These are phyloP conservation scores for Geotrichum phurueaensis DNA, from an alignment of 1,139 yeast genomes.

Conservation along the genomic window DNA sequence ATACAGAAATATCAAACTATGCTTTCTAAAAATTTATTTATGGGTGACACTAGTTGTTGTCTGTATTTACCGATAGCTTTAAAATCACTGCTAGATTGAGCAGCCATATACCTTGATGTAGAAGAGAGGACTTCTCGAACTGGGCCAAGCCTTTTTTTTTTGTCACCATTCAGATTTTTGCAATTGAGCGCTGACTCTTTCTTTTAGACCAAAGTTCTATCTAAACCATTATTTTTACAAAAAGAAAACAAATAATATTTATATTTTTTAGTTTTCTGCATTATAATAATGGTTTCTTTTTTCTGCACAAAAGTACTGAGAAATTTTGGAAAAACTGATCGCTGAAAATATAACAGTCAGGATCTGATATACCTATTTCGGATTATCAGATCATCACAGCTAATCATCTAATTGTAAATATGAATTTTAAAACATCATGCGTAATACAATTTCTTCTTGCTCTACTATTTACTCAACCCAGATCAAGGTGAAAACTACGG, in stretches of 20 bases:
- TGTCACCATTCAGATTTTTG: neutral
- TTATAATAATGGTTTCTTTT: too few relatives aligned
- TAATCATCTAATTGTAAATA: neutral
- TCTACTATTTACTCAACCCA: neutral
- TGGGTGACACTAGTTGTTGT: too few relatives aligned
- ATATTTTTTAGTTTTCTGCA: too few relatives aligned
- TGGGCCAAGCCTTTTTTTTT: neutral
- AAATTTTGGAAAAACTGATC: too few relatives aligned
- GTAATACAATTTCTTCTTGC: neutral
- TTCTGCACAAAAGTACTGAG: too few relatives aligned
- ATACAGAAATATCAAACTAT: too few relatives aligned
- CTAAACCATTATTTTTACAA: too few relatives aligned
- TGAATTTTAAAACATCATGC: neutral
- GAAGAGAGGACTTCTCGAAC: neutral
- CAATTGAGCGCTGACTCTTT: neutral
- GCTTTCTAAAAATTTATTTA: too few relatives aligned
- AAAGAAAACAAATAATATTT: too few relatives aligned
- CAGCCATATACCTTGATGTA: too few relatives aligned
- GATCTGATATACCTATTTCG: neutral
- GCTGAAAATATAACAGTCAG: neutral
- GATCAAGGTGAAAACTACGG: neutral
- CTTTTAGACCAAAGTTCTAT: neutral
- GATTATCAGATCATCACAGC: neutral
- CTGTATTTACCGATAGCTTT: too few relatives aligned
- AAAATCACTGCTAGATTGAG: too few relatives aligned